Evolutionary conservation across 2,329 filamentous ascomycete genomes (phyloP).

Genomic region (Epichloe uncinata): DNA sequence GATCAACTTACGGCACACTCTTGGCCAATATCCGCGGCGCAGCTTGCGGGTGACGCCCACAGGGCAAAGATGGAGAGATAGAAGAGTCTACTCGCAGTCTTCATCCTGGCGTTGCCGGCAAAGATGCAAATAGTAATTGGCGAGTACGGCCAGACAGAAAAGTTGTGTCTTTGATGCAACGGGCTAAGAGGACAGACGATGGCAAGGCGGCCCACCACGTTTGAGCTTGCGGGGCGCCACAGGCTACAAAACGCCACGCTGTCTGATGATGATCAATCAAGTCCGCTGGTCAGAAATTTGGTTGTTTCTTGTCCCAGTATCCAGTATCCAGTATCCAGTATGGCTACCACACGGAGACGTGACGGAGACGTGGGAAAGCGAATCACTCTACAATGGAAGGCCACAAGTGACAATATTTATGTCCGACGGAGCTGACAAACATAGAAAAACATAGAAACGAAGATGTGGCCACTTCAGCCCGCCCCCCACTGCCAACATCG

Average conservation of each 20-base stretch:
- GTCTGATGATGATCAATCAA: constrained; percentile 7
- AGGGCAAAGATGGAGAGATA: constrained; percentile 44
- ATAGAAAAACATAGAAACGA: not conserved
- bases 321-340: too few species aligned
- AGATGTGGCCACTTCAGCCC: not conserved
- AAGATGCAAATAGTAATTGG: not conserved
- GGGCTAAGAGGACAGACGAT: not conserved
- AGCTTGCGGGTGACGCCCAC: constrained; percentile 35
- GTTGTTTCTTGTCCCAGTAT: not conserved
- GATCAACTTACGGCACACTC: constrained; percentile 38
- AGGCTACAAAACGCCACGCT: constrained; percentile 13
- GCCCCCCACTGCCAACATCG: too few species aligned
- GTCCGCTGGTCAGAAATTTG: not conserved
- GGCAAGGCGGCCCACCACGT: not conserved
- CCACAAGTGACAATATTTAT: not conserved
- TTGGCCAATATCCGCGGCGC: constrained; percentile 27
- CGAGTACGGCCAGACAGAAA: too few species aligned
- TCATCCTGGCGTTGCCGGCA: constrained; percentile 26
- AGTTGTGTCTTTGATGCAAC: too few species aligned
- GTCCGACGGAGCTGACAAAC: not conserved
- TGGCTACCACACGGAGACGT: too few species aligned
- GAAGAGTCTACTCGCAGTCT: constrained; percentile 38
- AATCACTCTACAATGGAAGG: not conserved
- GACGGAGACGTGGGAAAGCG: too few species aligned
- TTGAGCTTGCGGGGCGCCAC: not conserved